A percentile compares a stretch with the other conserved stretches of the same genome.
Conservation (phyloP, 352 stramenopile species). For the Aphanomyces stellatus region DNA sequence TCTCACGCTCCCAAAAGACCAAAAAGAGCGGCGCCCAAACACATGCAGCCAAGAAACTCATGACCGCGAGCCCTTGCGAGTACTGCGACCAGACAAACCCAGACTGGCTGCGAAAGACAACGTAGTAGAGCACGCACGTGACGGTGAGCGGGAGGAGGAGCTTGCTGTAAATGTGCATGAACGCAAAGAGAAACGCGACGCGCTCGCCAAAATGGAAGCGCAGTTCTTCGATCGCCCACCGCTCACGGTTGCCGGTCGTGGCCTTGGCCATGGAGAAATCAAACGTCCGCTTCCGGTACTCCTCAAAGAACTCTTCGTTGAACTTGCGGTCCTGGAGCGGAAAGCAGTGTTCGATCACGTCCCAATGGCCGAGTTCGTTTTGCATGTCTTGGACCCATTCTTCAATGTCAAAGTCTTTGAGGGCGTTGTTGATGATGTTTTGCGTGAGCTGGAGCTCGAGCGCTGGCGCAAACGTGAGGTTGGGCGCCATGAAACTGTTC, state of each 20-base stretch:
- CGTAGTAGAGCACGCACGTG: slow-evolving; percentile 63
- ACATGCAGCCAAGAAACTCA: slow-evolving; percentile 63
- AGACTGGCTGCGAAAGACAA: slow-evolving; percentile 55
- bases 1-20: slow-evolving; percentile 80
- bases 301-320: slow-evolving; percentile 81
- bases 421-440: slow-evolving; percentile 84
- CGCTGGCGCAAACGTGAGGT: slow-evolving; percentile 79
- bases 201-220: slow-evolving; percentile 82
- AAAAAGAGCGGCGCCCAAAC: slow-evolving; percentile 80
- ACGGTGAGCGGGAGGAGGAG: slow-evolving; percentile 62
- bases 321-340: slow-evolving; percentile 76
- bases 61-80: slow-evolving; percentile 49
- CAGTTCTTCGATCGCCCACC: slow-evolving; percentile 79
- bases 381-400: slow-evolving; percentile 82
- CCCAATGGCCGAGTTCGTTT: slow-evolving; percentile 65
- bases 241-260: slow-evolving; percentile 65
- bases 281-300: slow-evolving; percentile 78
- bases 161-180: slow-evolving; percentile 88
- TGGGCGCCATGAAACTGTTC: slow-evolving; percentile 65
- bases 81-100: slow-evolving; percentile 61
- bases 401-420: slow-evolving; percentile 82
- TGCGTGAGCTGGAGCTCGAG: slow-evolving; percentile 80
- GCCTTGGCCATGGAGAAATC: slow-evolving; percentile 58
- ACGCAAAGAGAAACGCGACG: slow-evolving; percentile 83
- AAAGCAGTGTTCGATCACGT: slow-evolving; percentile 75